These are phyloP conservation scores for Glonium stellatum DNA, from an alignment of 495 filamentous ascomycete genomes.

Conservation along the genomic window DNA sequence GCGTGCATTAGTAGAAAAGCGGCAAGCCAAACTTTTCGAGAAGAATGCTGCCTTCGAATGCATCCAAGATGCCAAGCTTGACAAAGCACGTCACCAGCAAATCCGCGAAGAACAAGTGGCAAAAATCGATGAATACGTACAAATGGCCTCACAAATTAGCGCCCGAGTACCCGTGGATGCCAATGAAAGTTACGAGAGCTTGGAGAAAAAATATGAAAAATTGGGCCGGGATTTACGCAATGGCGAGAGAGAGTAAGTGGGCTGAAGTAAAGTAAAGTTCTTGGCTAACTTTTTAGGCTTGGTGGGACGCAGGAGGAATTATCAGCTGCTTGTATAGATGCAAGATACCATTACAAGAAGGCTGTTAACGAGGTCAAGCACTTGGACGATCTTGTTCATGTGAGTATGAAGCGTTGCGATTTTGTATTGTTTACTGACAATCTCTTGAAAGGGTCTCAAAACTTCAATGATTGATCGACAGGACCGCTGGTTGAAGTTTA, in stretches of 20 bases:
- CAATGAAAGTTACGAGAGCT: conserved; percentile 55
- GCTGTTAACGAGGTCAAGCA: conserved; percentile 44
- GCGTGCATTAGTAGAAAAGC: conserved; percentile 43
- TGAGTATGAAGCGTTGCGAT: conserved; percentile 26
- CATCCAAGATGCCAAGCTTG: conserved; percentile 45
- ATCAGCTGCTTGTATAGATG: conserved; percentile 42
- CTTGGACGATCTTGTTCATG: conserved; percentile 48
- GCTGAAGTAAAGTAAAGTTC: background rate
- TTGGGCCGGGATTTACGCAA: conserved; percentile 51
- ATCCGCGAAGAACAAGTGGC: conserved; percentile 43
- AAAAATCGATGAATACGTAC: conserved; percentile 48
- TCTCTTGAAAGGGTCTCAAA: conserved; percentile 47
- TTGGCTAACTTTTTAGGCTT: conserved; percentile 38
- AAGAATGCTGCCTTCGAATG: conserved; percentile 58
- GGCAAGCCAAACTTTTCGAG: conserved; percentile 49
- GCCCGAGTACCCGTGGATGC: conserved; percentile 58
- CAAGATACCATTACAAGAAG: conserved; percentile 38
- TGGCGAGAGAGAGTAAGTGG: conserved; percentile 44
- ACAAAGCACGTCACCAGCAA: conserved; percentile 41
- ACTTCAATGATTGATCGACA: conserved; percentile 61
- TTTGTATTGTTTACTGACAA: conserved; percentile 16
- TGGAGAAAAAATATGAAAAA: conserved; percentile 58
- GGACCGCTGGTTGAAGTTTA: conserved; percentile 72
- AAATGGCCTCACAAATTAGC: conserved; percentile 51
- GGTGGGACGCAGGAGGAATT: conserved; percentile 67